These are phyloP conservation scores for Goffeauzyma gilvescens DNA, from an alignment of 768 basidiomycete species.

Conservation along the genomic window DNA sequence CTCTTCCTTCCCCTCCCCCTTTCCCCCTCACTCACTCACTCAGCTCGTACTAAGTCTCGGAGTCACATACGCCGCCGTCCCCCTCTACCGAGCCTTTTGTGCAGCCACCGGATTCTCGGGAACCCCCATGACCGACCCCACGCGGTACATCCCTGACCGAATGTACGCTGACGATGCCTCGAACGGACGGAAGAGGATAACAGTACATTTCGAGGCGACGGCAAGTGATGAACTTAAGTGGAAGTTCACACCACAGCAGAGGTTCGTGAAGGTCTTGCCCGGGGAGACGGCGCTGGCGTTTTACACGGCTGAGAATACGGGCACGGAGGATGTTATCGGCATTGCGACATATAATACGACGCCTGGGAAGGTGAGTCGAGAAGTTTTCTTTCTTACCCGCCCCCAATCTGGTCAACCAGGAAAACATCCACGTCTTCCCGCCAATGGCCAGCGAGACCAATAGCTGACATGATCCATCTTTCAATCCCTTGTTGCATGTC, in stretches of 20 bases:
- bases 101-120: conserved; percentile 93
- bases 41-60: conserved; percentile 66
- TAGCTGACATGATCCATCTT: neutral
- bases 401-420: neutral
- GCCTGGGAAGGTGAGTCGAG: conserved; percentile 62
- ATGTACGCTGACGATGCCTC: conserved; percentile 37
- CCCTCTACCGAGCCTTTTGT: conserved; percentile 94
- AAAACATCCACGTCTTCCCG: neutral
- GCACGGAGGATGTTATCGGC: conserved; percentile 75
- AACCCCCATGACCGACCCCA: conserved; percentile 65
- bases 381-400: neutral
- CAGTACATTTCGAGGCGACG: conserved; percentile 91
- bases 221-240: conserved; percentile 74
- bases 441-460: neutral
- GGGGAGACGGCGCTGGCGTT: conserved; percentile 94
- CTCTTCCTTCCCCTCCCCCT: neutral
- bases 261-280: conserved; percentile 69
- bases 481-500: neutral
- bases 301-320: conserved; percentile 76
- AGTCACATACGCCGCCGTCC: conserved; percentile 88
- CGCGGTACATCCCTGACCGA: conserved; percentile 47
- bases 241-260: conserved; percentile 80
- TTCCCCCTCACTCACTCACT: too few relatives aligned
- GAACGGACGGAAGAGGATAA: conserved; percentile 52
- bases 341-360: conserved; percentile 99